Base-by-base conservation (phyloP, 179 eudicot genomes). In the Heliamphora ciliata region DNA sequence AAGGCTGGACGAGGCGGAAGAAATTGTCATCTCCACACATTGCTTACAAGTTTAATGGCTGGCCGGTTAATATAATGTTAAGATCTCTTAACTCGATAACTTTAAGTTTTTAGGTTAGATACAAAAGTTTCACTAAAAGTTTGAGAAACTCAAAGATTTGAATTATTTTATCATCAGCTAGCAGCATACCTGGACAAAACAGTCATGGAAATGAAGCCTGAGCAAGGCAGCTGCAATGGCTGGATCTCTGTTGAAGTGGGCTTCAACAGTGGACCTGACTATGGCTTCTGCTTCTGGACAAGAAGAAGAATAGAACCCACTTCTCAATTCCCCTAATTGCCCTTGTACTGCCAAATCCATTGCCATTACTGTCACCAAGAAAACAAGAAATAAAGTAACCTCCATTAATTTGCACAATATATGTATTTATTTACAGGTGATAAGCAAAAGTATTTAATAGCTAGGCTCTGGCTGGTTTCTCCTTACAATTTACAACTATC, bases 191-290 rank as follows among this genome's bases (percentile, higher is more conserved):
- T 89, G 90, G 84, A 93, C 95, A 85, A 93, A 93, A 77, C 97
- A 93, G 65, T 93, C 96, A 81, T 92, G 97, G 68, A 93, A 93
- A 81, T 89, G 91, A 56, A 93, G 91, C 80, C 97, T 79, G 40
- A 93, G 87, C 83, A 93, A 81, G 80, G 87, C 97, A 79, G 97
- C 90, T 79, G 92, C 94, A 79, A 91, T 77, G 15, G 91, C 88
- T 54, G 94, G 88, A 77, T 93, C 94, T 1, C 78, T 82, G 72
- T 85, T 78, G 84, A 83, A 87, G 72, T 90, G 87, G 24, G 86
- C 74, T 86, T 89, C 85, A 1, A 90, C 94, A 1, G 90, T 88
- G 17, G 92, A 88, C 83, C 92, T 85, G 63, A 93, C 91, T 64
- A 89, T 80, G 56, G 83, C 80, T 77, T 91, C 94, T 2, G 79